Evolutionary conservation across 2,329 filamentous ascomycete genomes (phyloP), one percentile per base, ranked within the genome.

Genomic region (Akanthomyces muscarius): DNA sequence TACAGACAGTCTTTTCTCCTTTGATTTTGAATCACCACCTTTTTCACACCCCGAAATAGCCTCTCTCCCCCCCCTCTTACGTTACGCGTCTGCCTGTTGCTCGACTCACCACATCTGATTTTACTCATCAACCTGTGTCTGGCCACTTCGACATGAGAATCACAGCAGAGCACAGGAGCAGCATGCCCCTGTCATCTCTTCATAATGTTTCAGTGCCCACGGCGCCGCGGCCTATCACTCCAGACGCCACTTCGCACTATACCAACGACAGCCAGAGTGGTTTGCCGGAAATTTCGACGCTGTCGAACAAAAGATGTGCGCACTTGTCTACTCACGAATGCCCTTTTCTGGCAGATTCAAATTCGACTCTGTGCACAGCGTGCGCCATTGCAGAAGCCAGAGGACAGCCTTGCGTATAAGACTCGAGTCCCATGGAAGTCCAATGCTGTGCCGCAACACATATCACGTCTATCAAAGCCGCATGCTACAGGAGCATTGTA

Each of bases 281-380:
- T 21, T 21, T 64, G 5, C 58, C 58, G 16, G 53, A 38, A 36
- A 61, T 53, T 28, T 13, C 42, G 18, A 50, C 10, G 14, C 53
- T 67, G 14, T 69, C 71, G 8, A 73, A 73, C 67, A 72, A 71
- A 58, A 68, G 61, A 51, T 73, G 71, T 57, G 70, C 69, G 18
- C 71, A 73, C 51, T 60, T 65, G 13, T 44, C 63, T 21, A 70
- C 69, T 13, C 71, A 73, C 50, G 45, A 66, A 16, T 73, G 71
- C 57, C 69, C 69, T 4, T 69, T 66, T 48, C 64, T 73, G 16
- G 67, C 69, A 10, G 71, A 73, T 63, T 72, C 70, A 52, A 71
- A 70, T 44, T 64, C 65, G 13, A 64, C 55, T 5, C 64, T 73
- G 11, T 73, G 71, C 64, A 62, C 59, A 18, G 65, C 66, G 18